Conservation (phyloP, 345 rosid species). For the Brassica rapa region DNA sequence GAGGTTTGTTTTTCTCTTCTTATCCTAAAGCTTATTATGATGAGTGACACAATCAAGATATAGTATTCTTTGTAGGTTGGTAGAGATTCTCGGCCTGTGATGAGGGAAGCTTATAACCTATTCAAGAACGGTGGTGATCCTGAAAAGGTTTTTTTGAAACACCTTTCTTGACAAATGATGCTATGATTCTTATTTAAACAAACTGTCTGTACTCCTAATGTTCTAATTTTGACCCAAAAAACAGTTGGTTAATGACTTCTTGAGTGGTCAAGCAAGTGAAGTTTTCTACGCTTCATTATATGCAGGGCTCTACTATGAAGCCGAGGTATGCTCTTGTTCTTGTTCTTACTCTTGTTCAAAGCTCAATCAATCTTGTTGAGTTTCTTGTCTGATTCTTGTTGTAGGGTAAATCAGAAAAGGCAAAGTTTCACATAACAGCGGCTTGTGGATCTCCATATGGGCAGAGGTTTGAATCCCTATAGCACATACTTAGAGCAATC, state of each 20-base stretch:
- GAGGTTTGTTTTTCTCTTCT: slow-evolving; percentile 47
- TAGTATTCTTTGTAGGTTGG: slow-evolving; percentile 60
- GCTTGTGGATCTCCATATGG: slow-evolving; percentile 74
- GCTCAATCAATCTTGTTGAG: too few relatives aligned
- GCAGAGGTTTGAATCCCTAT: slow-evolving; percentile 51
- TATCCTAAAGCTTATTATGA: not conserved
- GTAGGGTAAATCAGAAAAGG: slow-evolving; percentile 67
- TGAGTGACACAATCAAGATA: not conserved
- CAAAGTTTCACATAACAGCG: slow-evolving; percentile 61
- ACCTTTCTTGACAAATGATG: not conserved
- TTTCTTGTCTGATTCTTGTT: not conserved
- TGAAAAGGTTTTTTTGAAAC: slow-evolving; percentile 55
- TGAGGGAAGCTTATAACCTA: slow-evolving; percentile 78
- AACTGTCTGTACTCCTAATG: not conserved
- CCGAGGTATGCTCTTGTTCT: slow-evolving; percentile 58
- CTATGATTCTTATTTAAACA: not conserved
- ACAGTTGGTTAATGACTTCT: slow-evolving; percentile 67
- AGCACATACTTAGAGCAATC: not conserved
- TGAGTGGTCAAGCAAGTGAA: slow-evolving; percentile 52
- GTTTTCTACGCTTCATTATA: slow-evolving; percentile 76
- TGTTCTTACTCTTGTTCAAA: not conserved
- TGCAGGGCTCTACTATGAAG: slow-evolving; percentile 80
- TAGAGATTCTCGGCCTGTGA: slow-evolving; percentile 79
- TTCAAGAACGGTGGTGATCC: slow-evolving; percentile 88
- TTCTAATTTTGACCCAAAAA: not conserved